Evolutionary conservation across 192 early-diverging fungal genomes (phyloP).

Genomic region (Backusella circina): DNA sequence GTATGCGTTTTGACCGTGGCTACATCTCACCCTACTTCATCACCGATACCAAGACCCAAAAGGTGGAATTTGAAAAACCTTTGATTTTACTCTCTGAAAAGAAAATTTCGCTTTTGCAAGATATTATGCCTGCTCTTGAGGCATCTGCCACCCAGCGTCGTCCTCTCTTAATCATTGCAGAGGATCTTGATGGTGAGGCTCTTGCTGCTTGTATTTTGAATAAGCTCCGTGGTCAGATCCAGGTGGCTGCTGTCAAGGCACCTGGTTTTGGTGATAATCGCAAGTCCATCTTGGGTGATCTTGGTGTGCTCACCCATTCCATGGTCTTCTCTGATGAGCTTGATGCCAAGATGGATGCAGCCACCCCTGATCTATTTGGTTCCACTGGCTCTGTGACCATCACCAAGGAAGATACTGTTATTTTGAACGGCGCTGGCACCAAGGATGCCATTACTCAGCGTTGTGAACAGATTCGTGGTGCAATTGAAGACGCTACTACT

Average conservation of each 20-base stretch:
- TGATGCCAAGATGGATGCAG: constrained; percentile 94
- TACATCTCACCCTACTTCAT: constrained; percentile 99
- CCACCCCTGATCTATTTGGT: constrained; percentile 86
- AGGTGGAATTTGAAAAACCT: constrained; percentile 99
- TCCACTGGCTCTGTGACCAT: constrained; percentile 81
- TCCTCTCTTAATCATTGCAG: constrained; percentile 94
- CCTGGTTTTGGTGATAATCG: constrained; percentile 99
- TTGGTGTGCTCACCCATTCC: constrained; percentile 92
- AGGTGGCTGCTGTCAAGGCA: constrained; percentile 96
- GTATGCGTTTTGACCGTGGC: constrained; percentile 99
- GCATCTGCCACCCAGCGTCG: constrained; percentile 89
- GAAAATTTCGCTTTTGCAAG: constrained; percentile 95
- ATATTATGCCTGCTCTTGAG: constrained; percentile 95
- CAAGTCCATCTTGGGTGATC: constrained; percentile 95
- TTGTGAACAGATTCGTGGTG: constrained; percentile 93
- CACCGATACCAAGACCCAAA: constrained; percentile 95
- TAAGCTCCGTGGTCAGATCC: constrained; percentile 97
- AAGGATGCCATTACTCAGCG: constrained; percentile 87
- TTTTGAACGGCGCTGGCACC: constrained; percentile 91
- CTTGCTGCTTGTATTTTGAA: constrained; percentile 98
- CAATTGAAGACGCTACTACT: constrained; percentile 74
- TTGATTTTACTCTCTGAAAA: constrained; percentile 94
- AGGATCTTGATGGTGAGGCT: constrained; percentile 98
- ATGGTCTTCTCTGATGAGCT: constrained; percentile 97
- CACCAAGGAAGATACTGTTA: constrained; percentile 98